Percentiles rank a stretch among this genome's conserved stretches.
Evolutionary conservation across 2,329 filamentous ascomycete species (phyloP).

Genomic region (Onygena corvina): DNA sequence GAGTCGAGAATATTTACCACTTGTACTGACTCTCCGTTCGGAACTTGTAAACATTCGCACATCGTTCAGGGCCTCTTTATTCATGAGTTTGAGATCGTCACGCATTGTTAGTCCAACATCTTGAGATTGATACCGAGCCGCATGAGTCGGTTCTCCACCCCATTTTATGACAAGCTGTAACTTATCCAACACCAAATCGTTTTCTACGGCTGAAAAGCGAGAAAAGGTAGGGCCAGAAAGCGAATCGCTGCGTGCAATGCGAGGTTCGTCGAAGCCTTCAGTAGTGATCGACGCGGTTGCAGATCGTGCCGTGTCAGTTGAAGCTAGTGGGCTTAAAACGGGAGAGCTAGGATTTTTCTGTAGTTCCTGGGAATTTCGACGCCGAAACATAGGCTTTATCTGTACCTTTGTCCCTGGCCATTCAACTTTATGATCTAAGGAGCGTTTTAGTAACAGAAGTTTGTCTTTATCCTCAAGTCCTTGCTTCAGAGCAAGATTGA

Average conservation of each 20-base stretch:
- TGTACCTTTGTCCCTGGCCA: conserved; percentile 97
- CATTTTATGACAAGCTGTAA: conserved; percentile 96
- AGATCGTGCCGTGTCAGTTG: conserved; percentile 12
- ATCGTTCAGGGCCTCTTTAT: conserved; percentile 80
- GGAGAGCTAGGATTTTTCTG: conserved; percentile 20
- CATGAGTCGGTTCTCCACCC: conserved; percentile 96
- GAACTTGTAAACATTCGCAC: conserved; percentile 94
- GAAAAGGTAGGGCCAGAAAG: conserved; percentile 84
- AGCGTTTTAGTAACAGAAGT: conserved; percentile 72
- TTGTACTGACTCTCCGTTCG: conserved; percentile 85
- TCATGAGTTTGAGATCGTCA: conserved; percentile 85
- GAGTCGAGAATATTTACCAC: conserved; percentile 35
- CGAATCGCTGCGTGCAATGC: conserved; percentile 62
- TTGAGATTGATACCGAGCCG: conserved; percentile 87
- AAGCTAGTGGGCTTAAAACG: neutral
- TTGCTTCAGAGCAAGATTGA: conserved; percentile 64
- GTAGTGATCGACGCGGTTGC: conserved; percentile 12
- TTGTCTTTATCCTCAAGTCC: conserved; percentile 77
- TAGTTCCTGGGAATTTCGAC: conserved; percentile 58
- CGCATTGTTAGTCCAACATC: conserved; percentile 93
- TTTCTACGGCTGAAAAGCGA: conserved; percentile 82
- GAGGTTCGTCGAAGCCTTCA: conserved; percentile 23
- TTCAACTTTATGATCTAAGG: conserved; percentile 78
- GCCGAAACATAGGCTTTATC: conserved; percentile 98
- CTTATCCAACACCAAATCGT: conserved; percentile 88